Evolutionary conservation across 2,329 filamentous ascomycete genomes (phyloP), one percentile per base, ranked within the genome.

Genomic region (Pyrenophora teres): DNA sequence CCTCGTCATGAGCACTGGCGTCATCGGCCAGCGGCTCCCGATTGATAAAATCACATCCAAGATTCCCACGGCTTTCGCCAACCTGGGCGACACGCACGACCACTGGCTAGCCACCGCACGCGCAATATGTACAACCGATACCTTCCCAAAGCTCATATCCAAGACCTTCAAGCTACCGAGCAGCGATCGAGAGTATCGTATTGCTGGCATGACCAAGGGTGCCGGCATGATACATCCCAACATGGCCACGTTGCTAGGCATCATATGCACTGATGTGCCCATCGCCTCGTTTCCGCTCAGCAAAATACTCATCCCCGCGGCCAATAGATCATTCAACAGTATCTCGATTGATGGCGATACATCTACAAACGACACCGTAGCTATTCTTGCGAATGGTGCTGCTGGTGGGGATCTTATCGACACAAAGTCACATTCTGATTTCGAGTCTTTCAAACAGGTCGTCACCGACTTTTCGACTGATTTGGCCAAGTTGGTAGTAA

Each of bases 161-260:
- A 86, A 83, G 62, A 85, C 86, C 12, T 99, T 97, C 76, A 86
- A 81, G 23, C 84, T 99, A 27, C 92, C 94, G 3, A 92, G 89
- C 1, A 89, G 89, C 3, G 85, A 89, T 0, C 81, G 81, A 42
- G 86, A 88, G 72, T 99, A 96, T 77, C 83, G 84, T 64, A 88
- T 99, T 42, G 92, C 90, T 10, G 94, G 94, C 64, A 95, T 96
- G 85, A 96, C 93, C 68, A 99, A 99, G 79, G 94, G 94, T 50
- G 94, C 94, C 4, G 94, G 94, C 69, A 99, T 99, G 94, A 96
- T 99, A 73, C 92, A 97, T 71, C 94, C 94, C 40, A 97, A 99
- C 79, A 96, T 99, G 92, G 94, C 92, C 25, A 99, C 94, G 0
- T 83, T 97, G 30, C 85, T 99, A 31, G 92, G 90, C 46, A 88